Evolutionary conservation across 2,329 filamentous ascomycete species (phyloP).

Genomic region (Lecanicillium sp.): DNA sequence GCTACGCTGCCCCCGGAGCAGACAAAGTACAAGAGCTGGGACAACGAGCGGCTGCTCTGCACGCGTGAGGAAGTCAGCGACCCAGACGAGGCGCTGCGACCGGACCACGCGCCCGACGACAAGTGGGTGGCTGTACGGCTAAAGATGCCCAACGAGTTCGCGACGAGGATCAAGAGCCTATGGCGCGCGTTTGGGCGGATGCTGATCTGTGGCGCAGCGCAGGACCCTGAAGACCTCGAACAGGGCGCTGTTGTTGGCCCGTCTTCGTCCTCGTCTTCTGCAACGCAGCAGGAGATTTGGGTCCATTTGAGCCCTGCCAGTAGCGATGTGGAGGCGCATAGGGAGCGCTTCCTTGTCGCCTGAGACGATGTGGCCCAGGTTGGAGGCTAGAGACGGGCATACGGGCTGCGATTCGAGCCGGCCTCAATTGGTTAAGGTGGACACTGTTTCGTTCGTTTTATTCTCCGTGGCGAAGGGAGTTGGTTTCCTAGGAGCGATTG

Average conservation of each 20-base stretch:
- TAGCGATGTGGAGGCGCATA: slow-evolving; percentile 15
- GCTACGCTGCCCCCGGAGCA: slow-evolving; percentile 40
- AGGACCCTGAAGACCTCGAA: no score
- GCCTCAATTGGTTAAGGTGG: no score
- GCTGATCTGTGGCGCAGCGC: slow-evolving; percentile 1
- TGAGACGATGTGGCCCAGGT: no score
- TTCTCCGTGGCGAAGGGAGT: no score
- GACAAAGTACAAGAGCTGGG: slow-evolving; percentile 42
- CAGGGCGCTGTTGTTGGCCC: no score
- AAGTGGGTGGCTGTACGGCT: slow-evolving; percentile 52
- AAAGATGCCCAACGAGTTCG: slow-evolving; percentile 50
- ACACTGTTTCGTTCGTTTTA: no score
- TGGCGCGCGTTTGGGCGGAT: slow-evolving; percentile 27
- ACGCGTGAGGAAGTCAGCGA: slow-evolving; percentile 28
- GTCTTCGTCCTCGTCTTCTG: no score
- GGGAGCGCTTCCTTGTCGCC: slow-evolving; percentile 1
- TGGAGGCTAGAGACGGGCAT: no score
- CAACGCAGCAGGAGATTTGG: slow-evolving; percentile 24
- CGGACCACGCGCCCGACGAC: slow-evolving; percentile 45
- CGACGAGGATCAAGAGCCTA: slow-evolving; percentile 37
- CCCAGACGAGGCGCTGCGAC: slow-evolving; percentile 36
- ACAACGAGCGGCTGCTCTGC: slow-evolving; percentile 43
- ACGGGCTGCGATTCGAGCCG: no score
- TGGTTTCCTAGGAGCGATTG: no score
- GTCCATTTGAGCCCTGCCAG: slow-evolving; percentile 21